Conservation (phyloP, 345 rosid species). For the Lepidium didymum region DNA sequence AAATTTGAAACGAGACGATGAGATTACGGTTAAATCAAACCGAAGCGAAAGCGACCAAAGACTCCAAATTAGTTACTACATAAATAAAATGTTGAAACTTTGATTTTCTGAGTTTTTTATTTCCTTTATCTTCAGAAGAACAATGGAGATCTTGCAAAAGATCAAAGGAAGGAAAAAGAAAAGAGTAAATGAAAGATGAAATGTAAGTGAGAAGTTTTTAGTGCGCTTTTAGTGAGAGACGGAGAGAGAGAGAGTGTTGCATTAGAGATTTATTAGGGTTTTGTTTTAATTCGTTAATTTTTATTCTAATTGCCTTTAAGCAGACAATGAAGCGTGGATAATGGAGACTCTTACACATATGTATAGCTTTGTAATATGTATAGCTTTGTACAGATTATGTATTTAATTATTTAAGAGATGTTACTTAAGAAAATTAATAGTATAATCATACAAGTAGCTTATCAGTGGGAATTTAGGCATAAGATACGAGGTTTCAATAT, state of each 20-base stretch:
- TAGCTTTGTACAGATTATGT: background rate
- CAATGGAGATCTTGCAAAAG: slow-evolving; percentile 13
- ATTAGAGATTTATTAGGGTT: slow-evolving; percentile 9
- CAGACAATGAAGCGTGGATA: slow-evolving; percentile 4
- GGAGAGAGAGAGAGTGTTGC: slow-evolving; percentile 10
- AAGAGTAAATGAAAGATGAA: background rate
- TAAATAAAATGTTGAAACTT: slow-evolving; percentile 8
- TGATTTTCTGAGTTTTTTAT: background rate
- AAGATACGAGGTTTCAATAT: background rate
- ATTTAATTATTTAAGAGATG: background rate
- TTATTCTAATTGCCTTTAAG: background rate
- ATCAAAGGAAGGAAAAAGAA: background rate
- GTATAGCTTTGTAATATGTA: background rate
- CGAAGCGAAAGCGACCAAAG: background rate
- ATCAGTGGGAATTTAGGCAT: background rate
- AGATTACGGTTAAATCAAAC: slow-evolving; percentile 4
- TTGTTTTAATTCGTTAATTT: background rate
- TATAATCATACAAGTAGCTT: background rate
- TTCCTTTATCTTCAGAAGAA: background rate
- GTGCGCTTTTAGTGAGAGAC: slow-evolving; percentile 9
- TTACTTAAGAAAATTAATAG: background rate
- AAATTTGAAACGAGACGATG: background rate
- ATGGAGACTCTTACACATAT: background rate
- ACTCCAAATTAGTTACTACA: background rate
- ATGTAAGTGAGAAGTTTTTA: background rate